These are phyloP conservation scores for Capronia americana DNA, from an alignment of 2,329 filamentous ascomycete species.

Conservation along the genomic window DNA sequence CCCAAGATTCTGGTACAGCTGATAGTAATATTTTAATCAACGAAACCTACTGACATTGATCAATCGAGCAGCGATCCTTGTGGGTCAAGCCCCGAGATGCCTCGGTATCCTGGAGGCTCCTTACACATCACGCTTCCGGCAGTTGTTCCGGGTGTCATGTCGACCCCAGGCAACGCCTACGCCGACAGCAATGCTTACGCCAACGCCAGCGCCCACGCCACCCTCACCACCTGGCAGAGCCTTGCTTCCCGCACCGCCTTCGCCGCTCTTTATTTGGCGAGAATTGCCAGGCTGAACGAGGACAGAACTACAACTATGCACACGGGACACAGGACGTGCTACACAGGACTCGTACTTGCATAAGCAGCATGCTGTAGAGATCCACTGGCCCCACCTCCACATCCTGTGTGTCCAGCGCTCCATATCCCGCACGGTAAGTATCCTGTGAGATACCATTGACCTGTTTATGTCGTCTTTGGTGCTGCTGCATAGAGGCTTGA, in stretches of 20 bases:
- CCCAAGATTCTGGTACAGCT: background rate
- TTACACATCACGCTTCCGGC: background rate
- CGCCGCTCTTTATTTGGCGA: background rate
- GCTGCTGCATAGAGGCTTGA: background rate
- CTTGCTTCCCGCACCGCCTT: background rate
- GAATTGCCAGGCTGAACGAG: background rate
- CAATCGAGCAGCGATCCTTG: background rate
- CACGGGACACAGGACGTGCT: too few species aligned
- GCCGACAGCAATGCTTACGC: too few species aligned
- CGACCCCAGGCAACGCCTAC: background rate
- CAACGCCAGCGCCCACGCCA: background rate
- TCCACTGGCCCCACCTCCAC: background rate
- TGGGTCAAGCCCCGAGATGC: conserved; percentile 6
- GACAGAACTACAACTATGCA: background rate
- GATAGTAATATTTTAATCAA: background rate
- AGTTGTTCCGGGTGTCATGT: conserved; percentile 17
- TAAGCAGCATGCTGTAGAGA: background rate
- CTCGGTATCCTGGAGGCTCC: conserved; percentile 5
- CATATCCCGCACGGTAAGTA: background rate
- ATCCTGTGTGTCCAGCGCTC: background rate
- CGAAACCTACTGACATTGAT: background rate
- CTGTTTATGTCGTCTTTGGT: background rate
- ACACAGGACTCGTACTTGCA: too few species aligned
- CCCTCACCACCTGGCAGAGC: background rate
- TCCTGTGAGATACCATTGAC: background rate